Conservation (phyloP, 345 rosid species). For the Salix koriyanagi region DNA sequence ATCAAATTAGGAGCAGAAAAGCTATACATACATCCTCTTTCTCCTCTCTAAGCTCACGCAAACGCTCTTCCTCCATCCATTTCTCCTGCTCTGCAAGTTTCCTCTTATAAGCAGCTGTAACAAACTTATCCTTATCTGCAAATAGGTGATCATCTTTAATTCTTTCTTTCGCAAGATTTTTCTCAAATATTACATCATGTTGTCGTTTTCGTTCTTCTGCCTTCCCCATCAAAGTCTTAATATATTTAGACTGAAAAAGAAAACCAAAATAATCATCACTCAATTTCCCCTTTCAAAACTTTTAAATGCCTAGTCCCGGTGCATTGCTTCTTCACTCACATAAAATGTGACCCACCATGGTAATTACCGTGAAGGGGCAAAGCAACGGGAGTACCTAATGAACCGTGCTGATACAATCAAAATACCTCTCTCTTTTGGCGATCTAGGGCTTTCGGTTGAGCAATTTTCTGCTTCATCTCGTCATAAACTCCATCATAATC, state of each 20-base stretch:
- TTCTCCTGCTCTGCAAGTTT: constrained; percentile 81
- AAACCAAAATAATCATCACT: not conserved
- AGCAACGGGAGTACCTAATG: not conserved
- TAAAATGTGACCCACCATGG: not conserved
- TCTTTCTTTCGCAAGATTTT: constrained; percentile 84
- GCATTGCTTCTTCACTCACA: not conserved
- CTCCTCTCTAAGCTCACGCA: constrained; percentile 72
- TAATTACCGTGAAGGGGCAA: not conserved
- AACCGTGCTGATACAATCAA: not conserved
- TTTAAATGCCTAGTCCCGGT: not conserved
- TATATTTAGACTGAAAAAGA: constrained; percentile 67
- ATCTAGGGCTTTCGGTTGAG: constrained; percentile 49
- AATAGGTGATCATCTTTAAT: constrained; percentile 74
- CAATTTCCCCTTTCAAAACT: not conserved
- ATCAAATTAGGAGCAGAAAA: not conserved
- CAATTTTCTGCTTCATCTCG: constrained; percentile 61
- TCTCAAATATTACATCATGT: constrained; percentile 73
- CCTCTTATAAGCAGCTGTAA: constrained; percentile 70
- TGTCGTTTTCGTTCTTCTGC: constrained; percentile 67
- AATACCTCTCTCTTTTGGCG: constrained; percentile 69
- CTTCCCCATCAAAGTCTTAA: constrained; percentile 53
- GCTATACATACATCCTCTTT: constrained; percentile 73
- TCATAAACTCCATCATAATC: constrained; percentile 82
- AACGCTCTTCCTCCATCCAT: constrained; percentile 70
- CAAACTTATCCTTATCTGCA: constrained; percentile 77